Conservation (phyloP, 2,329 filamentous ascomycete species). For the Thyridium curvatum region DNA sequence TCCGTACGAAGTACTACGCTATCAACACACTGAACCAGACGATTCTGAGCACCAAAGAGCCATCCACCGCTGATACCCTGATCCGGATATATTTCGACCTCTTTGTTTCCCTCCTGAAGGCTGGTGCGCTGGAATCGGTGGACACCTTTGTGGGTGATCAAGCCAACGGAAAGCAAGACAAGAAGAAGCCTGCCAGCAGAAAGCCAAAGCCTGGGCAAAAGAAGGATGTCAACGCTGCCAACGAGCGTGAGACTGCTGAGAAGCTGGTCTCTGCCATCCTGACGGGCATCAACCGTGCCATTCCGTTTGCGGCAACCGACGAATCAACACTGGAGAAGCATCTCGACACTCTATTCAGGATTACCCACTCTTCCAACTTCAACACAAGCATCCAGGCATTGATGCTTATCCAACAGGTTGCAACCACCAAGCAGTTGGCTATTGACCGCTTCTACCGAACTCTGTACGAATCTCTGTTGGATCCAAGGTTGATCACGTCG, state of each 20-base stretch:
- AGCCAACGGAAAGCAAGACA: conserved; percentile 20
- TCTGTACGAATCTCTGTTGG: conserved; percentile 88
- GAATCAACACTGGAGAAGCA: conserved; percentile 78
- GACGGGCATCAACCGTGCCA: conserved; percentile 91
- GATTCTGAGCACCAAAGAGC: conserved; percentile 79
- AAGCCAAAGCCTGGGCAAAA: conserved; percentile 16
- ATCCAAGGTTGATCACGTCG: conserved; percentile 79
- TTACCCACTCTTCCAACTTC: conserved; percentile 97
- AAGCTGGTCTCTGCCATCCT: conserved; percentile 89
- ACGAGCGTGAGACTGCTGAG: conserved; percentile 69
- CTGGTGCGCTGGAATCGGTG: conserved; percentile 31
- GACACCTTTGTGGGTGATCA: conserved; percentile 25
- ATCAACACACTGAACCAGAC: conserved; percentile 97
- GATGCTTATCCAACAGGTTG: conserved; percentile 89
- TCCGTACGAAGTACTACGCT: conserved; percentile 89
- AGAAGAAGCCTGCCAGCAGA: conserved; percentile 27
- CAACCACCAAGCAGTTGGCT: conserved; percentile 70
- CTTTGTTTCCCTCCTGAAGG: conserved; percentile 78
- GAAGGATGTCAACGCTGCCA: conserved; percentile 12
- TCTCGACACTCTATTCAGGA: conserved; percentile 87
- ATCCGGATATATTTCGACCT: conserved; percentile 88
- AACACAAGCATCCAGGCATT: conserved; percentile 96
- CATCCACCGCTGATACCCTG: conserved; percentile 71
- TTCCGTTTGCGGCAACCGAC: conserved; percentile 83
- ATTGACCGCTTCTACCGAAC: conserved; percentile 92